Evolutionary conservation across 169 alveolate species (phyloP).

Genomic region (Theileria equi): DNA sequence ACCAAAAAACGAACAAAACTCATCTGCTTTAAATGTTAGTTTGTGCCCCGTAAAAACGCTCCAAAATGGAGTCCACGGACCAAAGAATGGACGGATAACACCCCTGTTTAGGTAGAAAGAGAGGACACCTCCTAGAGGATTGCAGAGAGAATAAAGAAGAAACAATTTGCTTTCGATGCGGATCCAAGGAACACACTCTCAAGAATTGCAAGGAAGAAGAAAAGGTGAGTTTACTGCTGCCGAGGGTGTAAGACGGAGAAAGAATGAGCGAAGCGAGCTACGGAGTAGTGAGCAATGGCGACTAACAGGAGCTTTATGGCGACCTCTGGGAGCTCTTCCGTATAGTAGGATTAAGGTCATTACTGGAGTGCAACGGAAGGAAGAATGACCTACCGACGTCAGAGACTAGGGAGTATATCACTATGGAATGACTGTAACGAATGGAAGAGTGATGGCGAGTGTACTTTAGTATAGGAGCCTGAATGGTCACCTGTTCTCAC

Average conservation of each 20-base stretch:
- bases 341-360: no score
- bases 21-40: slow-evolving; percentile 51
- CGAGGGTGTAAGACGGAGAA: background rate
- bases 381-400: no score
- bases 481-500: no score
- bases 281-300: background rate
- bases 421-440: no score
- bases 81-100: background rate
- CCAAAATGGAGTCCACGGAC: background rate
- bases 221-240: background rate
- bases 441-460: no score
- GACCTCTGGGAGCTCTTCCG: background rate
- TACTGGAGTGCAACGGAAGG: no score
- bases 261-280: background rate
- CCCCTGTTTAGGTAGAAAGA: slow-evolving; percentile 34
- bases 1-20: background rate
- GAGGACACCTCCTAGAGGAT: slow-evolving; percentile 51
- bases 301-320: background rate
- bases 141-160: slow-evolving; percentile 17
- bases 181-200: slow-evolving; percentile 58
- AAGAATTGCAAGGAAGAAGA: slow-evolving; percentile 29
- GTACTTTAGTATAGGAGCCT: no score
- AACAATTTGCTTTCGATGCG: slow-evolving; percentile 66
- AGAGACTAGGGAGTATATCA: no score
- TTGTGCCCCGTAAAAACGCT: background rate